A percentile compares a stretch with the other conserved stretches of the same genome.
phyloP scores from a whole-genome alignment of 1,284 basidiomycete species.

The Rhodofomes roseus region DNA sequence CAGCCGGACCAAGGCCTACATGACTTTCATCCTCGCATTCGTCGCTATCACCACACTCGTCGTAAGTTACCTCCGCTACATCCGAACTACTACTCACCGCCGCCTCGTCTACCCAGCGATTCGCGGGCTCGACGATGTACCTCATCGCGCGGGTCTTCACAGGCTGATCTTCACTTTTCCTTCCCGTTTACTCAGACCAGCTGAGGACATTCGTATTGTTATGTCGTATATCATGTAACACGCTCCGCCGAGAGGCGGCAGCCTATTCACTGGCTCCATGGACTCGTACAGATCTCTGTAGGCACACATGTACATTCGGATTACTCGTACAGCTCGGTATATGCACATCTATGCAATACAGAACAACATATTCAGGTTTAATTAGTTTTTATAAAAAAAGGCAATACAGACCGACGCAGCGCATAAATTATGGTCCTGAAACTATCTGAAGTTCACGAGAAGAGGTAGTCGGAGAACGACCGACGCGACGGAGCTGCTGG shows the following conservation, averaged over 20 bases:
- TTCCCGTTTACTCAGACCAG: background rate
- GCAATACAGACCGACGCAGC: background rate
- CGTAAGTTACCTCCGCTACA: constrained; percentile 26
- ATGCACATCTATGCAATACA: background rate
- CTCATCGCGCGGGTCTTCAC: constrained; percentile 60
- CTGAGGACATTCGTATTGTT: constrained; percentile 1
- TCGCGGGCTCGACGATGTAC: constrained; percentile 63
- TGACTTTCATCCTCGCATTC: constrained; percentile 77
- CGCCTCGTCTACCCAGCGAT: constrained; percentile 34
- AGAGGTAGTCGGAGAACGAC: constrained; percentile 42
- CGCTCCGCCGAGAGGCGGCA: background rate
- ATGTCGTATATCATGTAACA: constrained; percentile 2
- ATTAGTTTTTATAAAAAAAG: too few species aligned
- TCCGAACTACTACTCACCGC: background rate
- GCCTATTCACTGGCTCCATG: background rate
- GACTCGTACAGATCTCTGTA: background rate
- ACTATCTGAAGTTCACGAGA: constrained; percentile 24
- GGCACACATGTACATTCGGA: background rate
- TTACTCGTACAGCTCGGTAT: background rate
- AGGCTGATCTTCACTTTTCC: constrained; percentile 34
- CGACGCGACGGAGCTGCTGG: constrained; percentile 4
- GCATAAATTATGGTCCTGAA: background rate
- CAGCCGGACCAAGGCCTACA: constrained; percentile 67
- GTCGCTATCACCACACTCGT: constrained; percentile 73
- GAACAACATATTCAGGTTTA: too few species aligned